Evolutionary conservation across 208 protist species (phyloP), one percentile per base, ranked within the genome.

Genomic region (Lotmaria passim): DNA sequence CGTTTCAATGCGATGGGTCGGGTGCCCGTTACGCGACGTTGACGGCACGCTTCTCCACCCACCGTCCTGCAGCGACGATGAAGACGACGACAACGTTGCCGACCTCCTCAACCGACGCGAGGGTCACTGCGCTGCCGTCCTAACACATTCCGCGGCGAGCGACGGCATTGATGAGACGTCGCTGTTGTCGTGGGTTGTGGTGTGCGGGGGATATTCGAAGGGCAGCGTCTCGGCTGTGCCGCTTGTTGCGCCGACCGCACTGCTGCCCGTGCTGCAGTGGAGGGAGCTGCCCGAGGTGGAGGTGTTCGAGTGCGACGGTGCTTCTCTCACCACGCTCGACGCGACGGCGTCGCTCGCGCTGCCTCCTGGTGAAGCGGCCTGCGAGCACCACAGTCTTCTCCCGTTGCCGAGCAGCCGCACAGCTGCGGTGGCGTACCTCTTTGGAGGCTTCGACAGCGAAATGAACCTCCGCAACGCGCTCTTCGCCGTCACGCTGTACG

Each of bases 121-220:
- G 66, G 87, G 87, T 4, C 87, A 93, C 63, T 93, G 87, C 58
- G 82, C 82, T 19, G 67, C 77, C 7, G 64, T 70, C 23, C 59
- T 93, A 44, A 33, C 56, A 11, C 28, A 7, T 15, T 7, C 38
- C 14, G 26, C 46, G n/a, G n/a, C n/a, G n/a, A n/a, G n/a, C 39
- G 41, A 28, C 24, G 33, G 19, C 12, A 33, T 0, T 12, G 31
- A 23, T 7, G 7, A 24, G 28, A 24, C 39, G 1, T 50, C 66
- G 19, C n/a, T 26, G 1, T 68, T 67, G 14, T 67, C 75, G 51
- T 89, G 75, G 76, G 73, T 87, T 12, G 28, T 93, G 23, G 79
- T 83, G 31, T 56, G 88, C 33, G 84, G 84, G 2, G 87, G 87
- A 11, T 93, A 93, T 58, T 74, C 63, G 36, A 84, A 89, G 12